Evolutionary conservation across 2,329 filamentous ascomycete species (phyloP).

Genomic region (Aureobasidium namibiae): DNA sequence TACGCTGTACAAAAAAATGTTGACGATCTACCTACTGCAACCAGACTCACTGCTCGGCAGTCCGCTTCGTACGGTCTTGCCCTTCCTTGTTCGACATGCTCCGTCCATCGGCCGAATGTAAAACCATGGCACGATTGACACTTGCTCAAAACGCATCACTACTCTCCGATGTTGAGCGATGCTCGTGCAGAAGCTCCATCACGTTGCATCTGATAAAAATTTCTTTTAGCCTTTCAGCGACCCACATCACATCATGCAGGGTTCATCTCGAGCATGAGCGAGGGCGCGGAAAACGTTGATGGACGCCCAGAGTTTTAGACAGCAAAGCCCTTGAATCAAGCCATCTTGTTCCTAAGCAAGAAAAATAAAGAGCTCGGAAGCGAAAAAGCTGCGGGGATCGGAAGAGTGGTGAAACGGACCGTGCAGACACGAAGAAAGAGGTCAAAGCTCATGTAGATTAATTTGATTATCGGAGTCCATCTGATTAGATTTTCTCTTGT

Average conservation of each 20-base stretch:
- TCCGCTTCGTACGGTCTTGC: background rate
- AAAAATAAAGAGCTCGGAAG: background rate
- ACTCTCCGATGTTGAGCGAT: background rate
- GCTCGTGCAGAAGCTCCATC: background rate
- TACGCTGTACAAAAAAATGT: background rate
- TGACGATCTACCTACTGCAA: background rate
- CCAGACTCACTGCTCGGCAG: background rate
- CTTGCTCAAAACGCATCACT: background rate
- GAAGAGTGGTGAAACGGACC: background rate
- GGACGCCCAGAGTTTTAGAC: background rate
- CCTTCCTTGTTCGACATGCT: background rate
- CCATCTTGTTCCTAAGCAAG: background rate
- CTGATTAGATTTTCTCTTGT: conserved; percentile 7
- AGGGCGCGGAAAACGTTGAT: background rate
- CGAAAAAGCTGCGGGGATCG: background rate
- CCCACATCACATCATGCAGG: background rate
- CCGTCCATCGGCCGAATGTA: background rate
- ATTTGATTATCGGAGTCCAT: background rate
- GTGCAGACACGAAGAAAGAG: background rate
- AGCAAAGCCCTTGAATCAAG: background rate
- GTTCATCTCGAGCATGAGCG: background rate
- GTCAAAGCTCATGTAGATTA: background rate
- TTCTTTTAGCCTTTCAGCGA: background rate
- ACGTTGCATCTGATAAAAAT: conserved; percentile 3
- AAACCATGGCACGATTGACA: background rate